Evolutionary conservation across 352 stramenopile species (phyloP).

Genomic region (Globisporangium radiosum): DNA sequence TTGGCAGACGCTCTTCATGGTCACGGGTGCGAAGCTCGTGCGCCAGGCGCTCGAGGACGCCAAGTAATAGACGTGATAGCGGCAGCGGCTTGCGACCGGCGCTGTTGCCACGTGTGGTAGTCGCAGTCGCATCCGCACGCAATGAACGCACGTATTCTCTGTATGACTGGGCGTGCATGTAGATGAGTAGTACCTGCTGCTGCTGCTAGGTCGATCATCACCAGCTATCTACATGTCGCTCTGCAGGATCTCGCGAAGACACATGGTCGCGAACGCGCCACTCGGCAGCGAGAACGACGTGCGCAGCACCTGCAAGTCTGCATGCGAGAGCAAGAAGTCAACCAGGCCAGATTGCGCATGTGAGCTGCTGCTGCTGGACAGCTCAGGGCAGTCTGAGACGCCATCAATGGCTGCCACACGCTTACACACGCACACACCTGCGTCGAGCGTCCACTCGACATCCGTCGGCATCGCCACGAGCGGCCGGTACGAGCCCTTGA

Average conservation of each 20-base stretch:
- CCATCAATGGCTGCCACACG: too few species aligned
- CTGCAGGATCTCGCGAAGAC: slow-evolving; percentile 57
- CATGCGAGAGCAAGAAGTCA: not conserved
- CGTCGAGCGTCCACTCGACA: slow-evolving; percentile 36
- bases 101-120: too few species aligned
- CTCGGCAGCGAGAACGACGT: slow-evolving; percentile 54
- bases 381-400: too few species aligned
- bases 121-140: too few species aligned
- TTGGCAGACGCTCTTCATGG: slow-evolving; percentile 92
- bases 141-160: too few species aligned
- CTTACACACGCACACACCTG: slow-evolving; percentile 10
- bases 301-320: slow-evolving; percentile 9
- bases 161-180: too few species aligned
- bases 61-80: slow-evolving; percentile 18
- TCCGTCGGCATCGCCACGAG: slow-evolving; percentile 35
- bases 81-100: too few species aligned
- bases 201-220: too few species aligned
- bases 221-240: slow-evolving; percentile 22
- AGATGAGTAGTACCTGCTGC: too few species aligned
- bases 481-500: slow-evolving; percentile 60
- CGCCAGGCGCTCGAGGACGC: slow-evolving; percentile 74
- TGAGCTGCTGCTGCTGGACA: too few species aligned
- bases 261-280: slow-evolving; percentile 78
- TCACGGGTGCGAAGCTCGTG: slow-evolving; percentile 88
- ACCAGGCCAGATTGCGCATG: too few species aligned